Evolutionary conservation across 148 eudicot genomes (phyloP).

Genomic region (Beta vulgaris): DNA sequence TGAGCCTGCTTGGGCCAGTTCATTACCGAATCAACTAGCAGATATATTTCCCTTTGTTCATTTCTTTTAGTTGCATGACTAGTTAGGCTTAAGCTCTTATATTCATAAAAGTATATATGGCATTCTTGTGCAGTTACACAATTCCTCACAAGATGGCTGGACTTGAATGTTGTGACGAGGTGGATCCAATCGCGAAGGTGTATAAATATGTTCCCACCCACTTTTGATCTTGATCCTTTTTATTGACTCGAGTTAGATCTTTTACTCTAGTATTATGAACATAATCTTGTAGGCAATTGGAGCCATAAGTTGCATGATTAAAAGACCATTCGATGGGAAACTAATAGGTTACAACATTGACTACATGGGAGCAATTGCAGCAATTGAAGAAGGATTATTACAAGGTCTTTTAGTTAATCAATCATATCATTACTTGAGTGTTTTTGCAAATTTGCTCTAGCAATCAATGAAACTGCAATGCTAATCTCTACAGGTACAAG

Average conservation of each 20-base stretch:
- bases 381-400: conserved; percentile 36
- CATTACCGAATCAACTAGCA: too few species aligned
- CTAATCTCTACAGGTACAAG: too few species aligned
- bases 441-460: background rate
- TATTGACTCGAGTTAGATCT: too few species aligned
- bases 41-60: too few species aligned
- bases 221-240: too few species aligned
- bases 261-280: too few species aligned
- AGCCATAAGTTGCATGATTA: conserved; percentile 41
- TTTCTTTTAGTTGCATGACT: too few species aligned
- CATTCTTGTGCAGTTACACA: conserved; percentile 34
- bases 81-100: too few species aligned
- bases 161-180: conserved; percentile 44
- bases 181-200: conserved; percentile 46
- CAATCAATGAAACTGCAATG: too few species aligned
- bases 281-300: conserved; percentile 32
- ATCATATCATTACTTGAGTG: background rate
- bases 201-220: background rate
- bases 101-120: too few species aligned
- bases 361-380: conserved; percentile 37
- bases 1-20: too few species aligned
- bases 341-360: conserved; percentile 36
- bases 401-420: conserved; percentile 25
- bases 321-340: conserved; percentile 38
- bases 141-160: conserved; percentile 48